phyloP scores from a whole-genome alignment of 1,284 basidiomycete genomes.

The Agaricales sp. region DNA sequence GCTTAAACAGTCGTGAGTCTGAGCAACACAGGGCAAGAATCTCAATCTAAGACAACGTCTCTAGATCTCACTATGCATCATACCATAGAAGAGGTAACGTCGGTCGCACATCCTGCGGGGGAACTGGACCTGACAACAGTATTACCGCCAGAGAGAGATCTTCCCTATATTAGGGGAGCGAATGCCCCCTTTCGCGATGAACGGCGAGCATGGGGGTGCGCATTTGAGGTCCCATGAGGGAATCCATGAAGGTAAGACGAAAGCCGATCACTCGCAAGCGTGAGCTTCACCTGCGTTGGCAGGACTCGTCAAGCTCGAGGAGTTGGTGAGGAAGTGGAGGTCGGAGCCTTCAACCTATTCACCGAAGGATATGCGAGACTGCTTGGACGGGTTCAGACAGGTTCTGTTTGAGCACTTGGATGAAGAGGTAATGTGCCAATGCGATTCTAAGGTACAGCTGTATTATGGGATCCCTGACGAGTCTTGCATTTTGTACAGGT shows the following conservation, averaged over 20 bases:
- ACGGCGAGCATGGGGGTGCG: constrained; percentile 22
- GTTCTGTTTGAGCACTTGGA: constrained; percentile 62
- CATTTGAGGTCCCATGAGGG: constrained; percentile 52
- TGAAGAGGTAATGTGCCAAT: constrained; percentile 47
- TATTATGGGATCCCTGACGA: no score
- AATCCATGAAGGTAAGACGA: constrained; percentile 50
- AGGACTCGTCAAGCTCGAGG: constrained; percentile 46
- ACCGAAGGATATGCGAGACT: constrained; percentile 42
- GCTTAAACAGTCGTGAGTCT: constrained; percentile 32
- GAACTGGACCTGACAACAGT: neutral
- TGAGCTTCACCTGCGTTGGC: neutral
- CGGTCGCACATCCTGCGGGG: neutral
- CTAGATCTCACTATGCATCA: constrained; percentile 58
- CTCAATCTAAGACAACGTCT: neutral
- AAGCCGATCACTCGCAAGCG: constrained; percentile 6
- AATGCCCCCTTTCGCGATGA: constrained; percentile 50
- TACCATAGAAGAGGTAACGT: constrained; percentile 40
- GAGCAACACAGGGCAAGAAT: neutral
- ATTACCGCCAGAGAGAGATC: constrained; percentile 26
- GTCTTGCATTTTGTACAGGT: constrained; percentile 23
- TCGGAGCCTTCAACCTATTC: constrained; percentile 44
- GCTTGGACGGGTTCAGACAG: constrained; percentile 52
- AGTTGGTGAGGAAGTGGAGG: constrained; percentile 35
- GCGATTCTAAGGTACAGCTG: no score
- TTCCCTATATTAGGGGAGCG: constrained; percentile 55